Conservation (phyloP, 176 grass and related monocot species). For the Puccinellia tenuiflora region DNA sequence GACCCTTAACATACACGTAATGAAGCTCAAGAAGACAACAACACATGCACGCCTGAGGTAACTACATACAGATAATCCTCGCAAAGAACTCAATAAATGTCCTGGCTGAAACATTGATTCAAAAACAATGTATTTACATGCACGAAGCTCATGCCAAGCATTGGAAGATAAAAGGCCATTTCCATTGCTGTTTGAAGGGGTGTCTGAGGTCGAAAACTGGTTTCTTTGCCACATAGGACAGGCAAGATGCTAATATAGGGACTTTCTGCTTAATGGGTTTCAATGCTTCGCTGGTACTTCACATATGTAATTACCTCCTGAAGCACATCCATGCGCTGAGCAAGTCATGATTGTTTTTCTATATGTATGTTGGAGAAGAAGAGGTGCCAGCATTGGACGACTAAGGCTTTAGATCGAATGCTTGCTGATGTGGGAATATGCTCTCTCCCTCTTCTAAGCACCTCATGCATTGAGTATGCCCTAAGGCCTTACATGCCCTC, state of each 20-base stretch:
- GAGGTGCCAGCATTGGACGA: too few relatives aligned
- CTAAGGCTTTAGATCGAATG: background rate
- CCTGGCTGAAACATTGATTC: background rate
- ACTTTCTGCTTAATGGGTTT: background rate
- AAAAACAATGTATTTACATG: background rate
- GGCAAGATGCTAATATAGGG: background rate
- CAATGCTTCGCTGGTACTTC: too few relatives aligned
- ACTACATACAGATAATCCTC: background rate
- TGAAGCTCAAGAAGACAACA: background rate
- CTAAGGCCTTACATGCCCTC: background rate
- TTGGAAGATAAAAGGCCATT: background rate
- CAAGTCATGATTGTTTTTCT: background rate
- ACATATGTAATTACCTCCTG: background rate
- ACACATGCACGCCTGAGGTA: background rate
- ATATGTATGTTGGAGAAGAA: too few relatives aligned
- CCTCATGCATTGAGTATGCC: too few relatives aligned
- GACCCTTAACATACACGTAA: background rate
- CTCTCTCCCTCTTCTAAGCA: background rate
- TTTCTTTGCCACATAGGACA: background rate
- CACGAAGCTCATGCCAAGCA: background rate
- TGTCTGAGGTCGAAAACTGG: background rate
- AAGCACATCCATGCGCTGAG: background rate
- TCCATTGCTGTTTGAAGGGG: background rate
- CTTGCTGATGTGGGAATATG: background rate
- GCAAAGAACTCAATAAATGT: background rate